Evolutionary conservation across 176 grass and related monocot genomes (phyloP).

Genomic region (Bolboschoenus planiculmis): DNA sequence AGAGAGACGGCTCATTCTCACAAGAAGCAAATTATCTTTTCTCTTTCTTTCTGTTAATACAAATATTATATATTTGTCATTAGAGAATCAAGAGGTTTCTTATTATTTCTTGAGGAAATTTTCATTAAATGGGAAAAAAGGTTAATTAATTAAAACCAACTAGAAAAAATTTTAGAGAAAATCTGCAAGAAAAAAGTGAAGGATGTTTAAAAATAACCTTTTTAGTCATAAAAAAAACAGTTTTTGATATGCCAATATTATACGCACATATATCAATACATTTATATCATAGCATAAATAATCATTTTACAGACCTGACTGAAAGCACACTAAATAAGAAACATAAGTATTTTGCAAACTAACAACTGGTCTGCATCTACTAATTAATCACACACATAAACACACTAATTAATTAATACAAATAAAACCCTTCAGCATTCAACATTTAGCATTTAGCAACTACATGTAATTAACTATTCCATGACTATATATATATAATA

Average conservation of each 20-base stretch:
- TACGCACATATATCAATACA: background rate
- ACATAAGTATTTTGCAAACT: background rate
- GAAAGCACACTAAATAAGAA: background rate
- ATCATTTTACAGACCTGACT: background rate
- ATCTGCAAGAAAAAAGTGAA: background rate
- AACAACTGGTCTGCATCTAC: background rate
- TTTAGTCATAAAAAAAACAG: background rate
- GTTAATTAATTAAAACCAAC: no score
- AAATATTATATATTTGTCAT: no score
- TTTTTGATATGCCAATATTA: no score
- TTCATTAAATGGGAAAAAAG: no score
- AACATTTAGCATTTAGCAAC: slow-evolving; percentile 3
- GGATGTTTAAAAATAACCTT: background rate
- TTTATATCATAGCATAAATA: background rate
- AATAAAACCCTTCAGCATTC: background rate
- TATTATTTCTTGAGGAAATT: no score
- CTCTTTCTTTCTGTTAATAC: no score
- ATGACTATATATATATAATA: background rate
- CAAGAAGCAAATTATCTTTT: no score
- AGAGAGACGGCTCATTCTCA: no score
- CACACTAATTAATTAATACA: background rate
- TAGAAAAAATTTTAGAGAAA: background rate
- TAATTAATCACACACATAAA: background rate
- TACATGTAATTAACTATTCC: background rate
- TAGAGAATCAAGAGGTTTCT: no score